Percentiles rank a stretch among this genome's conserved stretches.
phyloP scores from a whole-genome alignment of 73 alveolate genomes.

The Paramecium primaurelia region DNA sequence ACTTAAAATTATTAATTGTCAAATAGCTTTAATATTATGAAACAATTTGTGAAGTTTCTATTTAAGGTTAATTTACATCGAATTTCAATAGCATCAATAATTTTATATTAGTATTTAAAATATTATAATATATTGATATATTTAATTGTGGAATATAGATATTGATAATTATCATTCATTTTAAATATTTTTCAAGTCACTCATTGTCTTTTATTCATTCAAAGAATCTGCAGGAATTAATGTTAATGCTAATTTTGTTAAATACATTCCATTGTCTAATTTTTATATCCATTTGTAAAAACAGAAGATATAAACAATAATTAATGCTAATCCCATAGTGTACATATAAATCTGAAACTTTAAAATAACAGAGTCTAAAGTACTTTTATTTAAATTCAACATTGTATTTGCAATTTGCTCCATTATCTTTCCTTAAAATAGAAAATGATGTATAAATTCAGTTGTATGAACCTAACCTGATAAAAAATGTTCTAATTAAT shows the following conservation, averaged over 20 bases:
- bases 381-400: neutral
- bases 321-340: neutral
- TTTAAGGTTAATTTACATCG: no score
- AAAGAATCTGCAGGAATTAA: conserved; percentile 34
- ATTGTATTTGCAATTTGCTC: neutral
- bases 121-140: no score
- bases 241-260: conserved; percentile 5
- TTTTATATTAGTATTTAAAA: no score
- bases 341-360: neutral
- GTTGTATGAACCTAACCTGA: neutral
- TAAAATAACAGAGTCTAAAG: neutral
- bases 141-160: neutral
- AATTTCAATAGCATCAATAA: no score
- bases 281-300: neutral
- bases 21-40: no score
- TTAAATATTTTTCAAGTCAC: neutral
- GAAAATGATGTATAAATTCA: neutral
- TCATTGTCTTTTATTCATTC: conserved; percentile 2
- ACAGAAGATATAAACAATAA: neutral
- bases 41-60: no score
- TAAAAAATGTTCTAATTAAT: neutral
- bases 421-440: conserved; percentile 5
- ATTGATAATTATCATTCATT: neutral
- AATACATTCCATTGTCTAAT: neutral
- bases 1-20: no score